Conservation (phyloP, 352 stramenopile species). For the Pythium scleroteichum region DNA sequence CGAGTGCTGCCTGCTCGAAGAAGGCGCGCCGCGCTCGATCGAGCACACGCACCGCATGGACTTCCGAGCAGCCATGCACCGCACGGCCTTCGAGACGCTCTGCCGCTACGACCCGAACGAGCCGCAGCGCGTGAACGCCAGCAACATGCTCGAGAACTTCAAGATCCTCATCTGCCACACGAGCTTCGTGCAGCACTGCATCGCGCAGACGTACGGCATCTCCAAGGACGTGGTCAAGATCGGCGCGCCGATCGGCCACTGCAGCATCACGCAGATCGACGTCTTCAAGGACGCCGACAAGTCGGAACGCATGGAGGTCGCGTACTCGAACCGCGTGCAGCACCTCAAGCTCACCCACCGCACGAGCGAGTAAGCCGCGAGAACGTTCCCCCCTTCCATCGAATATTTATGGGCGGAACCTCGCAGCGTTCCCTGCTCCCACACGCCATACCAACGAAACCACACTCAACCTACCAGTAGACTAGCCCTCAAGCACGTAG, state of each 20-base stretch:
- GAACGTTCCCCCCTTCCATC: not conserved
- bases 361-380: slow-evolving; percentile 60
- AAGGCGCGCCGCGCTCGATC: slow-evolving; percentile 64
- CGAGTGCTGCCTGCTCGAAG: slow-evolving; percentile 73
- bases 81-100: slow-evolving; percentile 72
- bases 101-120: slow-evolving; percentile 48
- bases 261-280: slow-evolving; percentile 75
- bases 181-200: slow-evolving; percentile 71
- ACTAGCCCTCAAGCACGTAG: slow-evolving; percentile 9
- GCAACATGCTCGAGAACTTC: slow-evolving; percentile 46
- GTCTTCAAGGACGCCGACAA: slow-evolving; percentile 34
- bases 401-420: slow-evolving; percentile 23
- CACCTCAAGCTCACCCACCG: slow-evolving; percentile 74
- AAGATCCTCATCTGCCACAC: slow-evolving; percentile 77
- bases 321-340: slow-evolving; percentile 63
- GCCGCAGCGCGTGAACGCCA: slow-evolving; percentile 17
- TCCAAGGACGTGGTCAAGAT: slow-evolving; percentile 79
- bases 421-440: too few species aligned
- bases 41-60: slow-evolving; percentile 55
- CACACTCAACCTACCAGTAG: slow-evolving; percentile 8
- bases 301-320: slow-evolving; percentile 47
- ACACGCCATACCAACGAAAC: not conserved
- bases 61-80: slow-evolving; percentile 77
- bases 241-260: slow-evolving; percentile 69
- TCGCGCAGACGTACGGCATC: slow-evolving; percentile 64